phyloP scores from a whole-genome alignment of 2,329 filamentous ascomycete species.

The Dryadomyces sulphureus region DNA sequence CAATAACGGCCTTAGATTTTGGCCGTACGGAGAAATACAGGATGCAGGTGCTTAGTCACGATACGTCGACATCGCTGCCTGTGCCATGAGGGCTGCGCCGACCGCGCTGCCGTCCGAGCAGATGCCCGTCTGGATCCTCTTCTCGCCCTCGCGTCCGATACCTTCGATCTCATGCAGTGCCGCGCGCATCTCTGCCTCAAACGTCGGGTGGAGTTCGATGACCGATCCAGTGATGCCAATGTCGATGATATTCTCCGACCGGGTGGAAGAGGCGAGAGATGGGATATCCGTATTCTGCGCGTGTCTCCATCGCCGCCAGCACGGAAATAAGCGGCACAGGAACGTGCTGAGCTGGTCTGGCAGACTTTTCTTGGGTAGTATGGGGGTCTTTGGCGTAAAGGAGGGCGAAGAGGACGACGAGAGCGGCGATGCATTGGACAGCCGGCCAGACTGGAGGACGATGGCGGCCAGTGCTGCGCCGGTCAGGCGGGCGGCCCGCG shows the following conservation, averaged over 20 bases:
- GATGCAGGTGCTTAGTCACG: neutral
- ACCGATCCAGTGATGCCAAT: slow-evolving; percentile 87
- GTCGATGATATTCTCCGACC: slow-evolving; percentile 37
- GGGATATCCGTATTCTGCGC: neutral
- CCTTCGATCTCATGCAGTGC: slow-evolving; percentile 60
- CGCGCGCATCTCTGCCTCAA: slow-evolving; percentile 74
- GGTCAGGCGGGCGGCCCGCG: slow-evolving; percentile 75
- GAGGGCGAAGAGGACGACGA: neutral
- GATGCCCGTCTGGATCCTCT: slow-evolving; percentile 80
- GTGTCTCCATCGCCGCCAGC: neutral
- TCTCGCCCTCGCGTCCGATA: slow-evolving; percentile 63
- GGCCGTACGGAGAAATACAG: no score
- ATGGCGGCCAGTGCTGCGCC: slow-evolving; percentile 78
- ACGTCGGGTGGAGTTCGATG: slow-evolving; percentile 89
- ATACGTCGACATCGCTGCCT: neutral
- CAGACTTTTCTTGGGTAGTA: neutral
- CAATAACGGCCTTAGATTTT: no score
- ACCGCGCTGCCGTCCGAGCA: slow-evolving; percentile 91
- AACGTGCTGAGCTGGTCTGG: neutral
- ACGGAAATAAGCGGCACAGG: neutral
- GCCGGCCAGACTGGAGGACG: slow-evolving; percentile 61
- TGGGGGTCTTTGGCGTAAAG: neutral
- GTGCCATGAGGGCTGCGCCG: slow-evolving; percentile 55
- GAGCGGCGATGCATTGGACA: neutral
- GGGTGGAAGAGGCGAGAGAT: neutral